phyloP scores from a whole-genome alignment of 75 land plant species.

The Selaginella tamariscina region DNA sequence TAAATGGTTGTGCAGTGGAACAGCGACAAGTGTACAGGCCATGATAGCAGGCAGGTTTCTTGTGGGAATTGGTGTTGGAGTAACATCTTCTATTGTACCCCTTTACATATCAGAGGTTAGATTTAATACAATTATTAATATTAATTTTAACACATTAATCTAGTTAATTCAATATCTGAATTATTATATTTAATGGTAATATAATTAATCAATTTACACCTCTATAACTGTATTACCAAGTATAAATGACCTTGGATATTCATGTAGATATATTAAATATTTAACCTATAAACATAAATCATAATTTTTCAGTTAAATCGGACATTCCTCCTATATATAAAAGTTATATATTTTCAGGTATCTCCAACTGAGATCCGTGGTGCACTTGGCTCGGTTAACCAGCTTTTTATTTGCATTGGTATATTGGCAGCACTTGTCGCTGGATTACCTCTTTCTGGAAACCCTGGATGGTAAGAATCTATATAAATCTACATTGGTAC shows the following conservation, averaged over 20 bases:
- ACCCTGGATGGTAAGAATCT: constrained; percentile 66
- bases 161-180: no score
- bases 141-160: no score
- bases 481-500: no score
- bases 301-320: constrained; percentile 10
- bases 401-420: constrained; percentile 86
- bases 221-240: not conserved
- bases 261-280: no score
- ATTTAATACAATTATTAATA: not conserved
- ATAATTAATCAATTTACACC: no score
- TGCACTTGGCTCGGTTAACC: constrained; percentile 85
- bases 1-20: constrained; percentile 56
- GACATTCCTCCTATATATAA: no score
- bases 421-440: constrained; percentile 88
- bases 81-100: constrained; percentile 87
- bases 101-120: constrained; percentile 92
- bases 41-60: constrained; percentile 86
- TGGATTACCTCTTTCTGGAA: constrained; percentile 87
- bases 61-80: constrained; percentile 89
- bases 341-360: no score
- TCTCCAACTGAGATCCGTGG: constrained; percentile 98
- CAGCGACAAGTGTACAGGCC: constrained; percentile 54
- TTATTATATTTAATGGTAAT: no score
- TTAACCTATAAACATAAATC: not conserved
- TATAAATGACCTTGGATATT: not conserved